These are phyloP conservation scores for Cladophialophora yegresii DNA, from an alignment of 2,329 filamentous ascomycete species.

Conservation along the genomic window DNA sequence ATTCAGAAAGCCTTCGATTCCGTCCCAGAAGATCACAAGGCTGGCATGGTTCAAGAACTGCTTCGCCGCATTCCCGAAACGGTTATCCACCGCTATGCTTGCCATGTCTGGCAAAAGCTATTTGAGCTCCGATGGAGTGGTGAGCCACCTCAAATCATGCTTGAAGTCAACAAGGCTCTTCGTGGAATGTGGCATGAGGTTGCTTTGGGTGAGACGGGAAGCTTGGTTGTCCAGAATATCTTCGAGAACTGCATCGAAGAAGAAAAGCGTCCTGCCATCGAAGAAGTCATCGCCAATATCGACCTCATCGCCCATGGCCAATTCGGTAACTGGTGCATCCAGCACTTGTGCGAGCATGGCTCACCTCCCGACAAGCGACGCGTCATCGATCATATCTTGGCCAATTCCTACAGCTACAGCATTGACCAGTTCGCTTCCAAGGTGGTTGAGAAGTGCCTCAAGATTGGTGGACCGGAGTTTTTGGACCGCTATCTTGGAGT, in stretches of 20 bases:
- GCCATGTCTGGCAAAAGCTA: slow-evolving; percentile 99
- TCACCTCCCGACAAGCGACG: slow-evolving; percentile 86
- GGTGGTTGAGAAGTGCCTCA: slow-evolving; percentile 97
- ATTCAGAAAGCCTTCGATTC: slow-evolving; percentile 98
- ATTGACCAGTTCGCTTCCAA: slow-evolving; percentile 99
- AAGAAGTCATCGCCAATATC: slow-evolving; percentile 92
- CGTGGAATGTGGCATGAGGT: slow-evolving; percentile 99
- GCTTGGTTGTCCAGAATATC: slow-evolving; percentile 97
- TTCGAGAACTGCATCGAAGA: slow-evolving; percentile 99
- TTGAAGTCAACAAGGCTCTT: slow-evolving; percentile 89
- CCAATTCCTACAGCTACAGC: slow-evolving; percentile 91
- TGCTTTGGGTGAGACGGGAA: slow-evolving; percentile 93
- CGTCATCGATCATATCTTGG: slow-evolving; percentile 92
- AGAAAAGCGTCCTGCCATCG: slow-evolving; percentile 97
- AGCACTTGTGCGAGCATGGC: slow-evolving; percentile 97
- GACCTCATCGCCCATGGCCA: slow-evolving; percentile 96
- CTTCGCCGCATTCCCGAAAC: slow-evolving; percentile 95
- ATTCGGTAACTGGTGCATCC: slow-evolving; percentile 99
- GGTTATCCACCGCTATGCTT: slow-evolving; percentile 96
- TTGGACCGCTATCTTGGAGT: slow-evolving; percentile 88
- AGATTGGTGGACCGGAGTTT: slow-evolving; percentile 90
- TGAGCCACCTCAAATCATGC: slow-evolving; percentile 96
- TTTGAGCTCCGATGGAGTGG: slow-evolving; percentile 97
- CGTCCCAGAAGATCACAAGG: slow-evolving; percentile 96
- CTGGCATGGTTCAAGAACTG: slow-evolving; percentile 97